Evolutionary conservation across 78 protist species (phyloP).

Genomic region (Dictyostelium citrinum): DNA sequence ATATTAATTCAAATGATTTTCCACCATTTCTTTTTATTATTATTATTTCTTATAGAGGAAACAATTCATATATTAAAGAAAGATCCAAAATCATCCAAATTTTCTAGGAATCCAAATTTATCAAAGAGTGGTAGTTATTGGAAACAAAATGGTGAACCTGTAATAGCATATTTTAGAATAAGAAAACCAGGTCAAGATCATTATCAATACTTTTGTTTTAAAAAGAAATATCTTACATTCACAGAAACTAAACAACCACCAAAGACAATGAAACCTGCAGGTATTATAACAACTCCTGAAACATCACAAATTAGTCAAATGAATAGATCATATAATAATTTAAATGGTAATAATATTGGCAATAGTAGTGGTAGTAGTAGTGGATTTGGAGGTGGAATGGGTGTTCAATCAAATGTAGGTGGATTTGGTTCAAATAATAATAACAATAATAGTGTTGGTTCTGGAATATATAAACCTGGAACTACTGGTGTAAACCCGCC

Average conservation of each 20-base stretch:
- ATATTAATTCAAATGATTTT: background rate
- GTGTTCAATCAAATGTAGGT: background rate
- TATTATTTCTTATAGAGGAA: background rate
- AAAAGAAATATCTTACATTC: background rate
- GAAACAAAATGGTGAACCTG: conserved; percentile 1
- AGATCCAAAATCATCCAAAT: background rate
- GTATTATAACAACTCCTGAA: background rate
- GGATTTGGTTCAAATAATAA: background rate
- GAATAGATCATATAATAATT: background rate
- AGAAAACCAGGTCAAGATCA: background rate
- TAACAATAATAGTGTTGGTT: background rate
- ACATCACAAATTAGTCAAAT: background rate
- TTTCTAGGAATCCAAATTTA: background rate
- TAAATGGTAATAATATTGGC: background rate
- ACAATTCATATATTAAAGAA: background rate
- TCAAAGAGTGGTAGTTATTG: background rate
- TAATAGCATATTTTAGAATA: background rate
- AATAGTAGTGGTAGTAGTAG: background rate
- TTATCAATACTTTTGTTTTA: background rate
- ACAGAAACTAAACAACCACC: background rate
- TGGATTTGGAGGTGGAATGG: background rate
- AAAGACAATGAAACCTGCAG: background rate
- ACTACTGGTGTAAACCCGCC: background rate
- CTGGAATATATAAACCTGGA: background rate
- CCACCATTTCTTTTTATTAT: background rate